Conservation (phyloP, 352 stramenopile species). For the Globisporangium megalacanthum region DNA sequence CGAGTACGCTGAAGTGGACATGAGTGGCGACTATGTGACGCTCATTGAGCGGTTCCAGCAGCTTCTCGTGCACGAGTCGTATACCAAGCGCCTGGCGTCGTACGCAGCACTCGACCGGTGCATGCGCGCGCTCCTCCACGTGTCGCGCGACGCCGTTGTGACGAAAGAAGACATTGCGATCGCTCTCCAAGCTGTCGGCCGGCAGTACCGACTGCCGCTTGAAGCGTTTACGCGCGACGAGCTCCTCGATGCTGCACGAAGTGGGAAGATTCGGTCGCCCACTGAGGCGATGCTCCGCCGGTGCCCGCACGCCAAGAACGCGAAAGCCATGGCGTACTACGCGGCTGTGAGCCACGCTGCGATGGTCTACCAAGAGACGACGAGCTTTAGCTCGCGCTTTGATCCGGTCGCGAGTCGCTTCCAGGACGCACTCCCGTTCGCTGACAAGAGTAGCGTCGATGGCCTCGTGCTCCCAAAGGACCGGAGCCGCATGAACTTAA, state of each 20-base stretch:
- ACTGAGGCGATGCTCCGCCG: constrained; percentile 35
- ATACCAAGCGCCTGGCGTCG: constrained; percentile 46
- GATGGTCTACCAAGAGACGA: constrained; percentile 49
- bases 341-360: constrained; percentile 54
- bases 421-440: constrained; percentile 39
- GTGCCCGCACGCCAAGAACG: constrained; percentile 47
- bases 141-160: constrained; percentile 36
- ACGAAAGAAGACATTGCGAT: constrained; percentile 72
- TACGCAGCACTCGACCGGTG: constrained; percentile 65
- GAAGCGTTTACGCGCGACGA: constrained; percentile 70
- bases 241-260: constrained; percentile 30
- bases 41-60: constrained; percentile 65
- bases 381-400: constrained; percentile 47
- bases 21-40: constrained; percentile 61
- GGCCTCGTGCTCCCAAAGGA: constrained; percentile 43
- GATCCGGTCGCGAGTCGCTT: constrained; percentile 29
- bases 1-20: constrained; percentile 57
- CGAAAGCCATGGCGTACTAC: constrained; percentile 60
- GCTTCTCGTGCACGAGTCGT: constrained; percentile 60
- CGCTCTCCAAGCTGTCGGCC: constrained; percentile 26
- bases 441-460: constrained; percentile 30
- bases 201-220: constrained; percentile 36
- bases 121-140: constrained; percentile 44
- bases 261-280: constrained; percentile 47
- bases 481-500: constrained; percentile 31